phyloP scores from a whole-genome alignment of 129 eudicot genomes.

The Tanacetum coccineum region DNA sequence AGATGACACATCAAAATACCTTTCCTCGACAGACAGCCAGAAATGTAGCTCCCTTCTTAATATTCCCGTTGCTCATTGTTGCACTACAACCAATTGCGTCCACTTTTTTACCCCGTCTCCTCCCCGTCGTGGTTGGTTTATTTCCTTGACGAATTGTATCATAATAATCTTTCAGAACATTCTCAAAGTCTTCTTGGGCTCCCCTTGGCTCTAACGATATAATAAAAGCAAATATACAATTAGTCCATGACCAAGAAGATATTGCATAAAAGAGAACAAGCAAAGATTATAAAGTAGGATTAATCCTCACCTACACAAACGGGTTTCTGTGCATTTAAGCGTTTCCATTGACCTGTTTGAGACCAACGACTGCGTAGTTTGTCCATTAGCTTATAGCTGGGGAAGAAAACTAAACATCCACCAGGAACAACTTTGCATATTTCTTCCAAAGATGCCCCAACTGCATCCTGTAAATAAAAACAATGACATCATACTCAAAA shows the following conservation, averaged over 20 bases:
- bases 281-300: neutral
- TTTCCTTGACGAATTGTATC: conserved; percentile 44
- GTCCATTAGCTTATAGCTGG: conserved; percentile 93
- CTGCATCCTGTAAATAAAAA: conserved; percentile 54
- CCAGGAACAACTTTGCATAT: conserved; percentile 79
- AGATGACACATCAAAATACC: conserved; percentile 37
- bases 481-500: conserved; percentile 12
- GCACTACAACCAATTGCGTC: conserved; percentile 31
- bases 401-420: conserved; percentile 90
- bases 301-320: conserved; percentile 72
- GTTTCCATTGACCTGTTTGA: conserved; percentile 96
- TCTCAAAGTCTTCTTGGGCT: conserved; percentile 78
- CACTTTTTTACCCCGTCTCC: conserved; percentile 54
- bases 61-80: conserved; percentile 19
- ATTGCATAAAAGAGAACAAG: neutral
- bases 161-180: conserved; percentile 66
- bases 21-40: conserved; percentile 99
- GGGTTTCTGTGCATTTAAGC: conserved; percentile 71
- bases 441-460: conserved; percentile 81
- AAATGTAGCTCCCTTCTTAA: conserved; percentile 70
- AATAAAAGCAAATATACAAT: no score
- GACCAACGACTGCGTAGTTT: conserved; percentile 76
- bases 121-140: conserved; percentile 39
- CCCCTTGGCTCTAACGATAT: conserved; percentile 81
- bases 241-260: conserved; percentile 1